phyloP scores from a whole-genome alignment of 1,284 basidiomycete species.

The Volvariella volvacea region DNA sequence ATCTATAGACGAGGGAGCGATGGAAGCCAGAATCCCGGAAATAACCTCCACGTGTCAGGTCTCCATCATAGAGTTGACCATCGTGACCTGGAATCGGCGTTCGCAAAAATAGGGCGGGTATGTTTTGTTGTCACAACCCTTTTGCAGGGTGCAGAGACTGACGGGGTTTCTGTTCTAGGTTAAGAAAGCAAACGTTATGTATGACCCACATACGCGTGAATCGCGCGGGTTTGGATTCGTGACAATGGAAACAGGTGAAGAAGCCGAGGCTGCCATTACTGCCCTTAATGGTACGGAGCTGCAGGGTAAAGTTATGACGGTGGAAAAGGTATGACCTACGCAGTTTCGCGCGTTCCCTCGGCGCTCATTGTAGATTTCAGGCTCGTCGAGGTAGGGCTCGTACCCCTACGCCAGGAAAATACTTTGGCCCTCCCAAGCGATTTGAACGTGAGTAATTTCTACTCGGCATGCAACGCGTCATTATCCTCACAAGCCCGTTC shows the following conservation, averaged over 20 bases:
- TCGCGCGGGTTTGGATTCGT: conserved; percentile 98
- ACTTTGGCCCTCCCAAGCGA: conserved; percentile 88
- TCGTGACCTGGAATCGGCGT: conserved; percentile 81
- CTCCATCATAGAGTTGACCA: conserved; percentile 78
- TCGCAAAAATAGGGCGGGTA: conserved; percentile 87
- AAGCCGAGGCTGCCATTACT: conserved; percentile 86
- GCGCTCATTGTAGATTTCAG: conserved; percentile 29
- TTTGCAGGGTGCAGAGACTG: not conserved
- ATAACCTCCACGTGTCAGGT: conserved; percentile 94
- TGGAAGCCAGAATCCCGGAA: conserved; percentile 74
- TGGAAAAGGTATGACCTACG: conserved; percentile 76
- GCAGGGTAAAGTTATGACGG: conserved; percentile 79
- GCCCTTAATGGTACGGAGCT: conserved; percentile 80
- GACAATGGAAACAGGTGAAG: conserved; percentile 83
- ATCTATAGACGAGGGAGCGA: conserved; percentile 20
- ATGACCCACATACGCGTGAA: conserved; percentile 93
- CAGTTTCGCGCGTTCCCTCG: not conserved
- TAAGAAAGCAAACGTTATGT: conserved; percentile 90
- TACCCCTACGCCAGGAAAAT: conserved; percentile 92
- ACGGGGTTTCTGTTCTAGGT: conserved; percentile 42
- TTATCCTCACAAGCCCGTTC: conserved; percentile 11
- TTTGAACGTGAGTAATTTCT: conserved; percentile 40
- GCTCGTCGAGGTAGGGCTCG: conserved; percentile 91
- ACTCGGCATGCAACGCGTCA: conserved; percentile 3
- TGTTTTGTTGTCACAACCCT: conserved; percentile 21